These are phyloP conservation scores for Austroboletus eburneus DNA, from an alignment of 768 basidiomycete genomes.

Conservation along the genomic window DNA sequence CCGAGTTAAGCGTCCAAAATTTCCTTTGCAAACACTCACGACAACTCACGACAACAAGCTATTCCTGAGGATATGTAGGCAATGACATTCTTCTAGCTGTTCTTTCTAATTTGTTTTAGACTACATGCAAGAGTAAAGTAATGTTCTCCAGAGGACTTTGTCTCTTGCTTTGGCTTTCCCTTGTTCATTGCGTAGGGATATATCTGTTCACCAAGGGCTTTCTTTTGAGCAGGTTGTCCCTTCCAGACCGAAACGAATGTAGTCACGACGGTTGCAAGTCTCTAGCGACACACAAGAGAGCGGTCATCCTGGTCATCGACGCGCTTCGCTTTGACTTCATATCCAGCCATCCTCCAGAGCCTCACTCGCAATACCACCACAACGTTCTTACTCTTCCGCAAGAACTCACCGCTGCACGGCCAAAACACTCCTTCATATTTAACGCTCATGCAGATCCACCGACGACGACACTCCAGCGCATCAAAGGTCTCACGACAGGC, in stretches of 20 bases:
- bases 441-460: constrained; percentile 93
- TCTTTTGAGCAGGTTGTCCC: constrained; percentile 64
- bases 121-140: no score
- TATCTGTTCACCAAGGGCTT: constrained; percentile 92
- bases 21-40: no score
- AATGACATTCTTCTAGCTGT: no score
- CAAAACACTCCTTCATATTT: constrained; percentile 78
- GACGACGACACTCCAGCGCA: constrained; percentile 89
- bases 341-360: constrained; percentile 55
- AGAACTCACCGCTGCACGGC: constrained; percentile 59
- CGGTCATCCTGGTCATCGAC: constrained; percentile 86
- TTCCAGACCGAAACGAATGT: constrained; percentile 41
- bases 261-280: constrained; percentile 41
- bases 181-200: constrained; percentile 72
- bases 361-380: constrained; percentile 69
- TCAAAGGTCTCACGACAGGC: constrained; percentile 94
- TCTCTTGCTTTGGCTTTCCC: constrained; percentile 54
- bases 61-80: no score
- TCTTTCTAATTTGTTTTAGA: no score
- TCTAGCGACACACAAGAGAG: constrained; percentile 67
- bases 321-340: constrained; percentile 93
- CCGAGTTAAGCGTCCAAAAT: no score
- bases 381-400: constrained; percentile 76
- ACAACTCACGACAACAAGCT: no score
- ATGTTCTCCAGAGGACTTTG: constrained; percentile 17